Evolutionary conservation across 1,284 basidiomycete species (phyloP).

Genomic region (Ceratorhiza oryzae-sativae): DNA sequence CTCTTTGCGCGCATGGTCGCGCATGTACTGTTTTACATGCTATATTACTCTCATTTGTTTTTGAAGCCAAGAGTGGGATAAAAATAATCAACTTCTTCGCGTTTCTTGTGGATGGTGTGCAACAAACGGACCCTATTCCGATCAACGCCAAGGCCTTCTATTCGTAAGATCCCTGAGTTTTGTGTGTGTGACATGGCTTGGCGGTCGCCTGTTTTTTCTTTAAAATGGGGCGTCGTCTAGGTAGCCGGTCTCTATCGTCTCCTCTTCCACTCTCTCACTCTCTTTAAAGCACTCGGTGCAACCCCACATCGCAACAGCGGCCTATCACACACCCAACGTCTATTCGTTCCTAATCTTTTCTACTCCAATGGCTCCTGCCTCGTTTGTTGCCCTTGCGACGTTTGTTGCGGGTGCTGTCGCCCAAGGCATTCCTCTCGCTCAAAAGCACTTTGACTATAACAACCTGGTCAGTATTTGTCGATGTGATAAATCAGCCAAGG

Average conservation of each 20-base stretch:
- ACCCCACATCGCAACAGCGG: slow-evolving; percentile 28
- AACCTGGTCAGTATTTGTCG: no score
- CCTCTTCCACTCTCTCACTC: background rate
- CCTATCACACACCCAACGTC: slow-evolving; percentile 3
- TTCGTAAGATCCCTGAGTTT: background rate
- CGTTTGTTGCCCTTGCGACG: slow-evolving; percentile 24
- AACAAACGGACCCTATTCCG: background rate
- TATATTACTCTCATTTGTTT: background rate
- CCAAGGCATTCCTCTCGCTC: slow-evolving; percentile 37
- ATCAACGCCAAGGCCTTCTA: background rate
- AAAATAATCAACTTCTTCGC: background rate
- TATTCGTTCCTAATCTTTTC: slow-evolving; percentile 21
- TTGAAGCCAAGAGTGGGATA: background rate
- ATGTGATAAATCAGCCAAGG: background rate
- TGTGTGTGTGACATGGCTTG: background rate
- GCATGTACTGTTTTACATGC: background rate
- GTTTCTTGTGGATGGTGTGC: no score
- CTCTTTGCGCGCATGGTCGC: slow-evolving; percentile 4
- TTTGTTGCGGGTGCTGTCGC: slow-evolving; percentile 16
- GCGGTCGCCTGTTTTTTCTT: background rate
- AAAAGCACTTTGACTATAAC: slow-evolving; percentile 37
- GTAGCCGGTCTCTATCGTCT: background rate
- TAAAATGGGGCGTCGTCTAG: background rate
- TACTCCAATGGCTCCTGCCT: slow-evolving; percentile 20
- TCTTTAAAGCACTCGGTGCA: slow-evolving; percentile 6